These are phyloP conservation scores for Asterochloris sp. DNA, from an alignment of 139 green algal genomes.

Conservation along the genomic window DNA sequence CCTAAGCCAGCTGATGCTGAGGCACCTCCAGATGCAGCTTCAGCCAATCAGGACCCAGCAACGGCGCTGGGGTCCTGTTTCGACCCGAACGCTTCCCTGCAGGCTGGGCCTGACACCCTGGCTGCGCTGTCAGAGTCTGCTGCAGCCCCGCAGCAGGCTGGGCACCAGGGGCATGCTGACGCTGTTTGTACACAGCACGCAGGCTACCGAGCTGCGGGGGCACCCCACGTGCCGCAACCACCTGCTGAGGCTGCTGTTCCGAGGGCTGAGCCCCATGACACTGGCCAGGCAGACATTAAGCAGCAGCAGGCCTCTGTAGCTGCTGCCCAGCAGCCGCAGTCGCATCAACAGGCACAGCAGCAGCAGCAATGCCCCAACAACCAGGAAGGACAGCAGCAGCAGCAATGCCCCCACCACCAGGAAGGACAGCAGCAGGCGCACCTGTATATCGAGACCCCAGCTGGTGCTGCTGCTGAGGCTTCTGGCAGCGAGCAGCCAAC, in stretches of 20 bases:
- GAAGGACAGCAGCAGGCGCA: not conserved
- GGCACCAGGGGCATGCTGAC: not conserved
- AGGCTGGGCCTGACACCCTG: no score
- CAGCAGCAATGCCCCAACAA: not conserved
- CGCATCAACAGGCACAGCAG: not conserved
- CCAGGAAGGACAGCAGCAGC: conserved; percentile 18
- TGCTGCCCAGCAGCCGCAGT: not conserved
- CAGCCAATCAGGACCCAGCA: no score
- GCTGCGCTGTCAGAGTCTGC: no score
- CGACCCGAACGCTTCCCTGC: no score
- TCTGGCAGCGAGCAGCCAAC: not conserved
- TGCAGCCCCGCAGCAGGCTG: no score
- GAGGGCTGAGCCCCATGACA: not conserved
- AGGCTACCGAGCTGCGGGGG: not conserved
- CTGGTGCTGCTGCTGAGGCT: not conserved
- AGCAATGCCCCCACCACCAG: not conserved
- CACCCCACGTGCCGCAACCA: not conserved
- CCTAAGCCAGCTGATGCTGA: no score
- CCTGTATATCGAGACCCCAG: no score
- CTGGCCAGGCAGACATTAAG: not conserved
- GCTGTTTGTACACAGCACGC: not conserved
- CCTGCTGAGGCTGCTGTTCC: not conserved
- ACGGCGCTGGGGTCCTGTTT: no score
- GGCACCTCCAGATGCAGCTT: no score
- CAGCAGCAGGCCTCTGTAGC: not conserved